Evolutionary conservation across 345 rosid genomes (phyloP), one percentile per base, ranked within the genome.

Genomic region (Isatis tinctoria): DNA sequence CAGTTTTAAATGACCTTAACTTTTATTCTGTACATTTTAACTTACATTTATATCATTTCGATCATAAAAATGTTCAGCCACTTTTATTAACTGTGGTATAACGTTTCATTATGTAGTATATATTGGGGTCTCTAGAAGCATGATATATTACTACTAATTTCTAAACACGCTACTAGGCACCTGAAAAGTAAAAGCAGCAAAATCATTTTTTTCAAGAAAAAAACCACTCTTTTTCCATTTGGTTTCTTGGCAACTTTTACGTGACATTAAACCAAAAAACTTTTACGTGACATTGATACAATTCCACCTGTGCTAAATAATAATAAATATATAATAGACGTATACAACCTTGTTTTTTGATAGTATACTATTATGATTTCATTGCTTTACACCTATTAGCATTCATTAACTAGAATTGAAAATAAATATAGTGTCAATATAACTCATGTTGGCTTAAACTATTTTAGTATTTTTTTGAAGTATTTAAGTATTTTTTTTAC

Each of bases 141-240:
- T n/a, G n/a, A n/a, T n/a, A n/a, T n/a, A n/a, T n/a, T 36, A 36
- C 63, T 33, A 58, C 26, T 65, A 47, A 12, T 62, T 39, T 62
- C 33, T 33, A 32, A 40, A 62, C 76, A 72, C 60, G 32, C n/a
- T 61, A 72, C 27, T 63, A 72, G 35, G 61, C 60, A 51, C 76
- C 69, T 72, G 69, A 73, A 64, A 73, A 73, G 57, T 73, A 41
- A 73, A 43, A 64, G 39, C 57, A 26, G n/a, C 32, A 61, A 39
- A 26, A 12, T 13, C 35, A 9, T 8, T 30, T 56, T 13, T 13
- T 13, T 1, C 5, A 4, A 30, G n/a, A 35, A 36, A 36, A 9
- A 9, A 2, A 9, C 2, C 10, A 36, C 4, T 36, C 0, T 39
- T 37, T 52, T 43, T 17, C 12, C 64, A 28, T 41, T 69, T 69